phyloP scores from a whole-genome alignment of 148 eudicot genomes.

The Tetragonia tetragonoides region DNA sequence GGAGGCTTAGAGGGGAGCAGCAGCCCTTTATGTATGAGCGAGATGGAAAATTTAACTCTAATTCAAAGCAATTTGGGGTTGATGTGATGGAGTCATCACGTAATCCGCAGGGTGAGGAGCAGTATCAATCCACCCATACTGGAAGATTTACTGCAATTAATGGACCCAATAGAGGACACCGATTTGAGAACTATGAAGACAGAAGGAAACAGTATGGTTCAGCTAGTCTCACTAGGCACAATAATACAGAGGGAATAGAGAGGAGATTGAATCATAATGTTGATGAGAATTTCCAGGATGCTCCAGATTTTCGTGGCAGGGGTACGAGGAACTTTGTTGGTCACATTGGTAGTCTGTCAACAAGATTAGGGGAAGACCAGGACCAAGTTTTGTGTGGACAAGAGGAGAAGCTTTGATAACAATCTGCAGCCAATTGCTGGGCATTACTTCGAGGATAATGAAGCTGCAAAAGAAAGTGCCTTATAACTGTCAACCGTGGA shows the following conservation, averaged over 20 bases:
- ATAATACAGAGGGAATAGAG: slow-evolving; percentile 24
- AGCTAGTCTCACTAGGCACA: slow-evolving; percentile 21
- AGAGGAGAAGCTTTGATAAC: slow-evolving; percentile 20
- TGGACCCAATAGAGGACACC: slow-evolving; percentile 29
- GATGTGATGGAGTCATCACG: slow-evolving; percentile 30
- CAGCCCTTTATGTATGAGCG: slow-evolving; percentile 21
- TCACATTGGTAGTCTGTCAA: slow-evolving; percentile 12
- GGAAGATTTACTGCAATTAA: slow-evolving; percentile 28
- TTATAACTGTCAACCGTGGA: not conserved
- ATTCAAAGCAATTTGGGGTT: slow-evolving; percentile 28
- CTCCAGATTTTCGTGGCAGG: slow-evolving; percentile 21
- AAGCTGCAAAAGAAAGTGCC: slow-evolving; percentile 1
- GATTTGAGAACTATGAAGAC: slow-evolving; percentile 29
- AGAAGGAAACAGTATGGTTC: slow-evolving; percentile 24
- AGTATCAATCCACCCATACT: slow-evolving; percentile 22
- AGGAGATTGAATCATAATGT: slow-evolving; percentile 16
- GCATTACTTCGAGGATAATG: slow-evolving; percentile 10
- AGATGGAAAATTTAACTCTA: slow-evolving; percentile 28
- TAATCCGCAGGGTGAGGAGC: slow-evolving; percentile 27
- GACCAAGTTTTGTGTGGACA: slow-evolving; percentile 16
- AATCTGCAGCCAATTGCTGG: not conserved
- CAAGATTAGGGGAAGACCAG: slow-evolving; percentile 26
- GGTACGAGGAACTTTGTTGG: slow-evolving; percentile 24
- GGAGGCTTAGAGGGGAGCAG: slow-evolving; percentile 36
- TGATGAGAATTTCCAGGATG: slow-evolving; percentile 25